These are phyloP conservation scores for Gremmenia infestans DNA, from an alignment of 2,329 filamentous ascomycete species.

Conservation along the genomic window DNA sequence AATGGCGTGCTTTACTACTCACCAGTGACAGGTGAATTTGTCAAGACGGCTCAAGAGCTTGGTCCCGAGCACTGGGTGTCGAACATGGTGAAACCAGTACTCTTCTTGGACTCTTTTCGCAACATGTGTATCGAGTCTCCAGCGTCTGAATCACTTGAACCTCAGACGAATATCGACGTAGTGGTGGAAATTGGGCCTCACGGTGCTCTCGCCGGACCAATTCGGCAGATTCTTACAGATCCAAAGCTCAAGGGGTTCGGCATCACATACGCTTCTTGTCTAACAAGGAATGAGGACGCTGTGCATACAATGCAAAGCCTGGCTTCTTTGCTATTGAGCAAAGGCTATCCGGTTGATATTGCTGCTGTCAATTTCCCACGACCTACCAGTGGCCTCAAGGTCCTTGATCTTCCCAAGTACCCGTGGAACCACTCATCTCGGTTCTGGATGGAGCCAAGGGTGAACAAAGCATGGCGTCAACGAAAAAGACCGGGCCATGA, in stretches of 20 bases:
- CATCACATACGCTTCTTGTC: slow-evolving; percentile 15
- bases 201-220: slow-evolving; percentile 9
- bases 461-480: slow-evolving; percentile 41
- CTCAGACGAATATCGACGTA: background rate
- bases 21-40: background rate
- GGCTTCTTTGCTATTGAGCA: background rate
- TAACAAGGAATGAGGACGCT: slow-evolving; percentile 3
- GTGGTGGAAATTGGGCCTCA: slow-evolving; percentile 17
- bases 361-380: background rate
- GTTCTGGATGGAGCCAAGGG: slow-evolving; percentile 50
- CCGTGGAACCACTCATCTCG: slow-evolving; percentile 47
- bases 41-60: background rate
- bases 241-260: slow-evolving; percentile 6
- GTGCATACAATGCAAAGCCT: background rate
- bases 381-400: background rate
- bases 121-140: background rate
- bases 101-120: background rate
- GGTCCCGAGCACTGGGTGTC: background rate
- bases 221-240: slow-evolving; percentile 4
- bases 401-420: slow-evolving; percentile 46
- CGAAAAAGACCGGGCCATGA: slow-evolving; percentile 41
- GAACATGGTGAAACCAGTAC: background rate
- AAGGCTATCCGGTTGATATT: background rate
- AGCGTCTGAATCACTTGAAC: background rate
- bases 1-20: background rate